phyloP scores from a whole-genome alignment of 2,329 filamentous ascomycete genomes.

The Exserohilum rostratum region DNA sequence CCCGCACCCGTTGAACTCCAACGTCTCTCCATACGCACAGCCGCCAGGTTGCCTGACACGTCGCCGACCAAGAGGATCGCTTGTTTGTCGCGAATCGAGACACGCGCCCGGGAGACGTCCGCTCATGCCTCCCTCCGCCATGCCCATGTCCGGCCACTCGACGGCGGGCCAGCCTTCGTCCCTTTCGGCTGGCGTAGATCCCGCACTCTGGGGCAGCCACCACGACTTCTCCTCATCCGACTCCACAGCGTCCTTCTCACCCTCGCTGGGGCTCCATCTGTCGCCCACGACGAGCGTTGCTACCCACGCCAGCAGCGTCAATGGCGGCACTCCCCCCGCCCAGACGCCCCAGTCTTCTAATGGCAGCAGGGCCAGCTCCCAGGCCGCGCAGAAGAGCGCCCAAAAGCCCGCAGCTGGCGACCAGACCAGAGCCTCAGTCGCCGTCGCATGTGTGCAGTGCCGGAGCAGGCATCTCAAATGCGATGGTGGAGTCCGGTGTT shows the following conservation, averaged over 20 bases:
- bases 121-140: conserved; percentile 28
- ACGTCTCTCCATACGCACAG: conserved; percentile 33
- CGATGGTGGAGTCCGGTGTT: conserved; percentile 57
- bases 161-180: conserved; percentile 28
- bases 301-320: conserved; percentile 35
- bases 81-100: conserved; percentile 3
- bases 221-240: conserved; percentile 32
- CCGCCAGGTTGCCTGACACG: conserved; percentile 19
- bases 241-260: conserved; percentile 27
- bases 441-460: conserved; percentile 59
- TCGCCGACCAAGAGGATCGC: conserved; percentile 14
- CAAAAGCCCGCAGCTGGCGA: conserved; percentile 27
- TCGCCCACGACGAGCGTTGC: conserved; percentile 40
- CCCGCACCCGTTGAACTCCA: conserved; percentile 24
- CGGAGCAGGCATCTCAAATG: conserved; percentile 61
- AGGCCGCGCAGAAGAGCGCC: conserved; percentile 24
- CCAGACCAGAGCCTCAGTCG: conserved; percentile 43
- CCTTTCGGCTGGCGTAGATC: conserved; percentile 40
- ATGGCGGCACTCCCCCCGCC: conserved; percentile 37
- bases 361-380: conserved; percentile 22
- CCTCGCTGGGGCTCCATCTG: conserved; percentile 35
- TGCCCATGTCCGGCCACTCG: conserved; percentile 36
- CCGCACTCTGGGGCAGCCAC: conserved; percentile 41
- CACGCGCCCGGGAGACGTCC: conserved; percentile 4
- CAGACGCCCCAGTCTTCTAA: conserved; percentile 41